phyloP scores from a whole-genome alignment of 2,329 filamentous ascomycete species.

The Aspergillus sp. region DNA sequence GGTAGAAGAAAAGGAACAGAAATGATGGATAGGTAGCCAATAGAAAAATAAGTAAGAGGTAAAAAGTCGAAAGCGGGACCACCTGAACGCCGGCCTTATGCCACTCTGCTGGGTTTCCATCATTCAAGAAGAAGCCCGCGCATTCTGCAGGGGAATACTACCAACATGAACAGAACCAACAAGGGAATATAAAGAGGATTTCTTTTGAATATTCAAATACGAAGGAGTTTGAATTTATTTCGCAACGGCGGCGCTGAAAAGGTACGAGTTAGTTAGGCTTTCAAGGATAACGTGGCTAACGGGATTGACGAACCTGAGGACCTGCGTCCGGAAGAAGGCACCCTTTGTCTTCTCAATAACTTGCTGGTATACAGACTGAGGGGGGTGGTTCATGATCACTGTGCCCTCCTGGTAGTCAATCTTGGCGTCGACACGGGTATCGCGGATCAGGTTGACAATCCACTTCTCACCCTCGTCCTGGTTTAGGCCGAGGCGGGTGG shows the following conservation, averaged over 20 bases:
- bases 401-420: constrained; percentile 99
- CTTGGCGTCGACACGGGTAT: constrained; percentile 96
- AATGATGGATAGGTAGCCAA: constrained; percentile 18
- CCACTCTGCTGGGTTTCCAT: constrained; percentile 40
- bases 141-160: constrained; percentile 29
- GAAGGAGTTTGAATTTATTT: constrained; percentile 39
- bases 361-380: constrained; percentile 97
- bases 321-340: constrained; percentile 97
- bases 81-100: constrained; percentile 46
- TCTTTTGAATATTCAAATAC: constrained; percentile 16
- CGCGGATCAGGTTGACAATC: constrained; percentile 99
- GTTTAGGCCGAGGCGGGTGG: constrained; percentile 83
- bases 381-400: constrained; percentile 98
- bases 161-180: constrained; percentile 35
- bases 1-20: constrained; percentile 15
- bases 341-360: constrained; percentile 99
- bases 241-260: constrained; percentile 48
- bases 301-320: constrained; percentile 61
- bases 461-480: constrained; percentile 98
- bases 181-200: constrained; percentile 32
- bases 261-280: constrained; percentile 2
- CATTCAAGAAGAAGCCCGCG: constrained; percentile 27
- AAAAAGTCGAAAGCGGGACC: constrained; percentile 32
- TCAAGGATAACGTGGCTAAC: not conserved
- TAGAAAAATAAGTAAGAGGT: constrained; percentile 28